Evolutionary conservation across 192 early-diverging fungal genomes (phyloP).

Genomic region (Gaertneriomyces sp.): DNA sequence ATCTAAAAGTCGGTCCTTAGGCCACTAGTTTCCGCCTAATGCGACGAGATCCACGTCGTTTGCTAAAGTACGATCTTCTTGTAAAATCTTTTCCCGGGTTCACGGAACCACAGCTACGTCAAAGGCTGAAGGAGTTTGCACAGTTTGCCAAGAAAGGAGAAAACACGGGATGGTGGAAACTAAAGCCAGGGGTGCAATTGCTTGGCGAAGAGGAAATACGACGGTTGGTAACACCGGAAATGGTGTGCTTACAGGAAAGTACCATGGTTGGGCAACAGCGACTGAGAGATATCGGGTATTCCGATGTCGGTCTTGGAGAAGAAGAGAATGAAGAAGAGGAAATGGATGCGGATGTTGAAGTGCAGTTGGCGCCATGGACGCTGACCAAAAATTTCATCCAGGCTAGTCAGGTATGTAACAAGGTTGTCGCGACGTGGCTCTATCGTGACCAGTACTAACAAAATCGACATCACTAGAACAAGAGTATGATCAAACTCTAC

Average conservation of each 20-base stretch:
- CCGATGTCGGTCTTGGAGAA: constrained; percentile 56
- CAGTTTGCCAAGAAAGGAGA: constrained; percentile 85
- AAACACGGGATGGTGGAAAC: constrained; percentile 88
- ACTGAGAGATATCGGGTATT: constrained; percentile 85
- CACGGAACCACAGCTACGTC: constrained; percentile 78
- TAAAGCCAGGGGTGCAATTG: constrained; percentile 64
- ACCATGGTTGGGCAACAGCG: constrained; percentile 90
- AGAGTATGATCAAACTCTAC: constrained; percentile 91
- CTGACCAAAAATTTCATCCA: constrained; percentile 93
- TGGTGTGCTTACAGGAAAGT: constrained; percentile 92
- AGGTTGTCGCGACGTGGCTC: neutral
- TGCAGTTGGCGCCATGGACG: constrained; percentile 93
- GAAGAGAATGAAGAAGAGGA: constrained; percentile 70
- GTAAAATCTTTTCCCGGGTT: constrained; percentile 81
- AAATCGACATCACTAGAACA: constrained; percentile 50
- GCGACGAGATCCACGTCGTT: constrained; percentile 69
- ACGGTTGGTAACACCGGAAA: constrained; percentile 90
- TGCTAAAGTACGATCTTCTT: constrained; percentile 75
- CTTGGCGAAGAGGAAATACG: constrained; percentile 86
- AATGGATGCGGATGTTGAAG: constrained; percentile 75
- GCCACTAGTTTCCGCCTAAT: constrained; percentile 74
- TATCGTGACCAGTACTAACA: constrained; percentile 1
- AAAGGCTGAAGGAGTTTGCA: constrained; percentile 93
- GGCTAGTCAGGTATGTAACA: constrained; percentile 61
- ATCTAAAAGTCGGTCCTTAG: neutral